Evolutionary conservation across 371 early-diverging fungal genomes (phyloP).

Genomic region (Mortierella sp.): DNA sequence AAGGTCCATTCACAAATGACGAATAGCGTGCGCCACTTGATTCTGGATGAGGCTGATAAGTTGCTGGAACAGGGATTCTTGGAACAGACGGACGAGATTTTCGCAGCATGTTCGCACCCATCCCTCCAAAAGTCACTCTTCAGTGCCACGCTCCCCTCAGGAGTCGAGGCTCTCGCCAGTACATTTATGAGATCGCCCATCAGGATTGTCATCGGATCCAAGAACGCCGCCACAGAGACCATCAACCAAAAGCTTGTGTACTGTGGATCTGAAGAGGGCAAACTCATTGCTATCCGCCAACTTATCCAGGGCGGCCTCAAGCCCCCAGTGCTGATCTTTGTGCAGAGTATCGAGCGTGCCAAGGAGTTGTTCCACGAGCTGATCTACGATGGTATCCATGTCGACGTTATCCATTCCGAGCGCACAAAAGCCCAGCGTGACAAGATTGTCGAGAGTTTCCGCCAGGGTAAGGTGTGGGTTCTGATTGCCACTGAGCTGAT

Average conservation of each 20-base stretch:
- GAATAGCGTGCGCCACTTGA: constrained; percentile 73
- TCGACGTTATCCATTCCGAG: constrained; percentile 96
- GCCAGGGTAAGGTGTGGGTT: constrained; percentile 92
- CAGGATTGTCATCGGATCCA: constrained; percentile 91
- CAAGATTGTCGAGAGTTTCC: constrained; percentile 90
- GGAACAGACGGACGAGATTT: constrained; percentile 91
- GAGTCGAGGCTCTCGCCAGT: constrained; percentile 91
- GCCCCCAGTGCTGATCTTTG: constrained; percentile 95
- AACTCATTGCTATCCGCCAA: constrained; percentile 92
- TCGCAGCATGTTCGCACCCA: constrained; percentile 86
- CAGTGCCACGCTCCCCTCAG: constrained; percentile 94
- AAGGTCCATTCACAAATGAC: not conserved
- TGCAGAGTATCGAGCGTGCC: constrained; percentile 97
- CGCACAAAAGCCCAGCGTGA: constrained; percentile 94
- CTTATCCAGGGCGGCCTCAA: constrained; percentile 85
- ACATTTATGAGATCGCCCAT: constrained; percentile 93
- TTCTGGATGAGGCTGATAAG: constrained; percentile 96
- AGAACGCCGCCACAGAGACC: constrained; percentile 93
- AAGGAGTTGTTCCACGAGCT: constrained; percentile 95
- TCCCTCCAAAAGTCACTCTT: constrained; percentile 89
- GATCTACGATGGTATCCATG: constrained; percentile 97
- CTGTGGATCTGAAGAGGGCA: constrained; percentile 95
- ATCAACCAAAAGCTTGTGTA: constrained; percentile 93
- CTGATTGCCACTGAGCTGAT: constrained; percentile 98
- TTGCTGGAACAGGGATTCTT: constrained; percentile 93